Percentiles rank a stretch among this genome's conserved stretches.
Evolutionary conservation across 768 basidiomycete species (phyloP).

Genomic region (Amanita polypyramis): DNA sequence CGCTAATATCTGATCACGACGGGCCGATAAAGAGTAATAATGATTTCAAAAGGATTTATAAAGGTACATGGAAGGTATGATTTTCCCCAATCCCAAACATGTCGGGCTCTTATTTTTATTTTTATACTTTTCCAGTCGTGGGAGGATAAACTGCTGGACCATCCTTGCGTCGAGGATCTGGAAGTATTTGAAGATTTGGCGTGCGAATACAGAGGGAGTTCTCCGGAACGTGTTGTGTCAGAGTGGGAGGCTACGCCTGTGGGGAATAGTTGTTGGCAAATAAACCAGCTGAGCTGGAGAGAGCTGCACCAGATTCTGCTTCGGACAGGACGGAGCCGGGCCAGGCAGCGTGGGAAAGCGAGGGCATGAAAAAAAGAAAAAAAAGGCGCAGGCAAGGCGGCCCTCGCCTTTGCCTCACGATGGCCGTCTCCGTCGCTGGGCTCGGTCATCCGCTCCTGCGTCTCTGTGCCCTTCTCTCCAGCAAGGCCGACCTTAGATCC

Average conservation of each 20-base stretch:
- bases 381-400: constrained; percentile 1
- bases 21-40: constrained; percentile 9
- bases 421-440: constrained; percentile 57
- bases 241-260: neutral
- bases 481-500: constrained; percentile 58
- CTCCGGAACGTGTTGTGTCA: neutral
- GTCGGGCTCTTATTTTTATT: no score
- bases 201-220: constrained; percentile 7
- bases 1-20: constrained; percentile 21
- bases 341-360: constrained; percentile 4
- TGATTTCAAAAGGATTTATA: neutral
- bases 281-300: constrained; percentile 9
- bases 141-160: neutral
- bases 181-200: constrained; percentile 12
- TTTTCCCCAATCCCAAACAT: no score
- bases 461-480: constrained; percentile 37
- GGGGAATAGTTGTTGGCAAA: neutral
- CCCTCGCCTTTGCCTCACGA: constrained; percentile 22
- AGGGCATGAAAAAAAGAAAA: neutral
- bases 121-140: neutral
- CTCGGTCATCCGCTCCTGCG: constrained; percentile 14
- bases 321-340: neutral
- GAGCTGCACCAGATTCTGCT: constrained; percentile 5
- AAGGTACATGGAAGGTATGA: neutral
- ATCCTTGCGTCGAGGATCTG: neutral